phyloP scores from a whole-genome alignment of 1,284 basidiomycete genomes.

The Neotropicomus parvogracilis region DNA sequence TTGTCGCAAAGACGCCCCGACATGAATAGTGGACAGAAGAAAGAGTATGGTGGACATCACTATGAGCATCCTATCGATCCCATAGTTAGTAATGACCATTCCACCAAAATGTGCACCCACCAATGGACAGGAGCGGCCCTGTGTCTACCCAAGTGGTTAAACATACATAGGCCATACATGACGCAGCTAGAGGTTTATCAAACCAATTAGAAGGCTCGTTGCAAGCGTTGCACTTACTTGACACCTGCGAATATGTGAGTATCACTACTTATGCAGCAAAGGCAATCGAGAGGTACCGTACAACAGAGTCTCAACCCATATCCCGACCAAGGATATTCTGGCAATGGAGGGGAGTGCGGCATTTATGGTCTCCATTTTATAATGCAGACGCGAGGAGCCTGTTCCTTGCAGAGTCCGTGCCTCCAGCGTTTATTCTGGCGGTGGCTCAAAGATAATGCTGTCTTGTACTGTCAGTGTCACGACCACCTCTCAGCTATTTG shows the following conservation, averaged over 20 bases:
- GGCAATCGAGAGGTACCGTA: constrained; percentile 4
- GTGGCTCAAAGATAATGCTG: no score
- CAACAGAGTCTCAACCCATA: constrained; percentile 7
- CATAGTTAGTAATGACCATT: no score
- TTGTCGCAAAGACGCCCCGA: not conserved
- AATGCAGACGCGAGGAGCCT: no score
- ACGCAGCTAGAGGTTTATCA: not conserved
- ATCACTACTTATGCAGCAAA: not conserved
- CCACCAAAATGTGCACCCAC: not conserved
- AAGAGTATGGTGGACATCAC: not conserved
- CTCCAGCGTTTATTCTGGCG: no score
- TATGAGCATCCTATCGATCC: not conserved
- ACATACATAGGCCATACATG: not conserved
- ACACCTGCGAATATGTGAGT: not conserved
- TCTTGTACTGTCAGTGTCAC: no score
- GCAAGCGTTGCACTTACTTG: not conserved
- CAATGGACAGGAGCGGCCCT: not conserved
- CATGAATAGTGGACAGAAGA: not conserved
- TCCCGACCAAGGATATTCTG: constrained; percentile 5
- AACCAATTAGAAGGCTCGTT: not conserved
- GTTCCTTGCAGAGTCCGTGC: no score
- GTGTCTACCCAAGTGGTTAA: not conserved
- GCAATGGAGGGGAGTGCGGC: not conserved
- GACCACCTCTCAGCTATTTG: no score
- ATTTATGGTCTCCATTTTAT: not conserved